Conservation (phyloP, 2,329 filamentous ascomycete species). For the Sclerotinia nivalis region DNA sequence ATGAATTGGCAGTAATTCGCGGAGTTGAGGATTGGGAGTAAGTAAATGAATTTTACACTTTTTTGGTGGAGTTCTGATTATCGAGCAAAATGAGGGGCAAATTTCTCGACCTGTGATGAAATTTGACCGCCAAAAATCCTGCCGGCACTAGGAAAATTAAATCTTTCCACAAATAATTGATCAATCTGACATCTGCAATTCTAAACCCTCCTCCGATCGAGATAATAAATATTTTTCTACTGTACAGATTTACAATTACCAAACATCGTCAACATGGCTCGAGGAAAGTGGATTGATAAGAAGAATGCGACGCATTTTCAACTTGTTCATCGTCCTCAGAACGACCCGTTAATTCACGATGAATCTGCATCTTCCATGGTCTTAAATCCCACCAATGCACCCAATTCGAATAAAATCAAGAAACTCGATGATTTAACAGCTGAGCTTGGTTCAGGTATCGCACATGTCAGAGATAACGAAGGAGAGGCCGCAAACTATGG, state of each 20-base stretch:
- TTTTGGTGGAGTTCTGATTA: constrained; percentile 28
- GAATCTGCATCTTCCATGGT: constrained; percentile 85
- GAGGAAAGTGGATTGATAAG: constrained; percentile 65
- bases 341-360: constrained; percentile 97
- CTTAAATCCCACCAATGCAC: constrained; percentile 65
- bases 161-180: constrained; percentile 25
- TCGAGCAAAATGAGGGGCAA: constrained; percentile 29
- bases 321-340: constrained; percentile 92
- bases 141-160: constrained; percentile 22
- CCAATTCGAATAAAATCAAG: constrained; percentile 58
- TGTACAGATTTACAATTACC: neutral
- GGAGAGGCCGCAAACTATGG: constrained; percentile 94
- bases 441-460: constrained; percentile 69
- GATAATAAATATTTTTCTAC: neutral
- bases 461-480: constrained; percentile 78
- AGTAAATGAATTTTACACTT: constrained; percentile 41
- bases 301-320: constrained; percentile 91
- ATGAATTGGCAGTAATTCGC: neutral
- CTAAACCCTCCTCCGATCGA: neutral
- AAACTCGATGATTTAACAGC: constrained; percentile 73
- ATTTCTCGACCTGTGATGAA: constrained; percentile 22
- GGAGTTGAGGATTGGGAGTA: neutral
- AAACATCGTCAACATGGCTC: constrained; percentile 41
- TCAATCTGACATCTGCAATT: neutral
- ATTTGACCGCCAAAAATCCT: constrained; percentile 28